Conservation (phyloP, 495 filamentous ascomycete species). For the Neurospora sp. region DNA sequence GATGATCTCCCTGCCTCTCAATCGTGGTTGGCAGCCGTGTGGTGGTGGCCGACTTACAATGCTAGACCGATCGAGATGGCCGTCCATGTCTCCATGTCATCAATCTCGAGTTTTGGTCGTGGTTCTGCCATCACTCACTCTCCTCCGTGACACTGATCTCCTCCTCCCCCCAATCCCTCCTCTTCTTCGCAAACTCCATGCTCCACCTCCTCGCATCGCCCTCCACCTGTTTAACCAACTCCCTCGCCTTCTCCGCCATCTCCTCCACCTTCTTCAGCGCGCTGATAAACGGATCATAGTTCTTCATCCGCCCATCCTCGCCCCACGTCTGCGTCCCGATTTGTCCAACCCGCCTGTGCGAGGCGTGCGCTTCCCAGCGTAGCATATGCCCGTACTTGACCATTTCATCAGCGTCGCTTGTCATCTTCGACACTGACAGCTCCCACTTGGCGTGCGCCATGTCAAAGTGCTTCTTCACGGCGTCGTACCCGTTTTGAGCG, state of each 20-base stretch:
- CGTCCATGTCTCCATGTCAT: no score
- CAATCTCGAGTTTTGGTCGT: no score
- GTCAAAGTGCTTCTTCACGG: neutral
- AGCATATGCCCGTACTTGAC: neutral
- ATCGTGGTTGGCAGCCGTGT: no score
- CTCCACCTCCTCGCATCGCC: neutral
- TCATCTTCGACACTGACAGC: neutral
- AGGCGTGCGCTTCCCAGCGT: neutral
- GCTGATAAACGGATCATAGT: neutral
- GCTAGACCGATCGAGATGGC: no score
- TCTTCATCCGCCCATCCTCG: neutral
- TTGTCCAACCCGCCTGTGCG: neutral
- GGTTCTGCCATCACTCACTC: neutral
- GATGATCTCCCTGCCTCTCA: no score
- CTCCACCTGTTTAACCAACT: neutral
- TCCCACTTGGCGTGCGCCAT: neutral
- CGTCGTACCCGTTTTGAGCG: neutral
- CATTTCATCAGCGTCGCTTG: neutral
- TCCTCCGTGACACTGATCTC: neutral
- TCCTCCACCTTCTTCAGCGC: neutral
- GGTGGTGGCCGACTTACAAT: no score
- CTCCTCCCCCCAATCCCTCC: neutral
- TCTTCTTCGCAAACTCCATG: neutral
- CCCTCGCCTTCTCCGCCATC: neutral
- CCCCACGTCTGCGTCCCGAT: neutral